Percentiles rank a stretch among this genome's conserved stretches.
phyloP scores from a whole-genome alignment of 805 yeast genomes.

The Wickerhamomyces xylosicus region DNA sequence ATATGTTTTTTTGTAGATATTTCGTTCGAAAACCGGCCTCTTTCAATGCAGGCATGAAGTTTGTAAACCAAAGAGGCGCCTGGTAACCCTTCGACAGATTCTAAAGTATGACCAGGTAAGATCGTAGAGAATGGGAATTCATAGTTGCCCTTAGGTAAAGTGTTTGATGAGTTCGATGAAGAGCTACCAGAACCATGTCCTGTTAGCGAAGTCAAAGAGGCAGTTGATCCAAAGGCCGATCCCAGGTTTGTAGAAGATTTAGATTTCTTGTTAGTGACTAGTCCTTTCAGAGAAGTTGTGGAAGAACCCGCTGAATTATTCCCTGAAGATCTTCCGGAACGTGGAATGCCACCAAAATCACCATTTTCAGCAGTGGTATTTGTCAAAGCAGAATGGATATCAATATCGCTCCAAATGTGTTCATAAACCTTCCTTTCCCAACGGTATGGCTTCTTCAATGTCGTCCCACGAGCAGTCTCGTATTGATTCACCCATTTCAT shows the following conservation, averaged over 20 bases:
- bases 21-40: slow-evolving; percentile 66
- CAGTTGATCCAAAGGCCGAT: slow-evolving; percentile 20
- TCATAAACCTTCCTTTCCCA: slow-evolving; percentile 62
- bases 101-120: slow-evolving; percentile 77
- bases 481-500: slow-evolving; percentile 53
- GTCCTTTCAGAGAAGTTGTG: slow-evolving; percentile 16
- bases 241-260: slow-evolving; percentile 24
- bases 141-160: slow-evolving; percentile 65
- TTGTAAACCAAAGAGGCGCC: slow-evolving; percentile 67
- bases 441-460: slow-evolving; percentile 33
- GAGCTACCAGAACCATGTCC: neutral
- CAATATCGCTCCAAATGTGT: slow-evolving; percentile 66
- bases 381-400: slow-evolving; percentile 33
- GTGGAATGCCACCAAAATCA: too few relatives aligned
- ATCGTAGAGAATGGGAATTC: slow-evolving; percentile 84
- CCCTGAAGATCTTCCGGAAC: neutral
- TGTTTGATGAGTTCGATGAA: slow-evolving; percentile 19
- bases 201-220: slow-evolving; percentile 15
- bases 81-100: slow-evolving; percentile 83
- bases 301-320: slow-evolving; percentile 15
- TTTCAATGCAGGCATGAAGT: slow-evolving; percentile 70
- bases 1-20: slow-evolving; percentile 60
- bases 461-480: slow-evolving; percentile 34
- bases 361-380: slow-evolving; percentile 5
- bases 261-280: slow-evolving; percentile 15